A percentile compares a stretch with the other conserved stretches of the same genome.
phyloP scores from a whole-genome alignment of 257 asterid genomes.

The Salvia rosmarinus region DNA sequence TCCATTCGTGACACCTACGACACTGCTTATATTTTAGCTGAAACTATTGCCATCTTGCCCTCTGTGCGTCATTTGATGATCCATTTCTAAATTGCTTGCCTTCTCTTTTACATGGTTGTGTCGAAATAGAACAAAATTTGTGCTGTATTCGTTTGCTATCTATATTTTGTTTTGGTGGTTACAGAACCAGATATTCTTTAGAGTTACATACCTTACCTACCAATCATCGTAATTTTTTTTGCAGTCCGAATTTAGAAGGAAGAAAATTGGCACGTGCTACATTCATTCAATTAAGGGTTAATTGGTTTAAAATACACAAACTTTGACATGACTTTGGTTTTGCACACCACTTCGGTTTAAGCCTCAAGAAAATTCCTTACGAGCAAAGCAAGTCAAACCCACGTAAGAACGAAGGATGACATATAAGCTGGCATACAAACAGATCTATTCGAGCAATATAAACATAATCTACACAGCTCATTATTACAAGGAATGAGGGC shows the following conservation, averaged over 20 bases:
- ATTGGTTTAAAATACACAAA: too few species aligned
- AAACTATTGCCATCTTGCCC: constrained; percentile 23
- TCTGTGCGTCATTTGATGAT: neutral
- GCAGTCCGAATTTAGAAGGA: too few species aligned
- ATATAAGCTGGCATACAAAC: neutral
- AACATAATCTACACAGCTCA: neutral
- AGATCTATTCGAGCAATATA: neutral
- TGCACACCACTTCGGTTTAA: too few species aligned
- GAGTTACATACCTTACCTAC: neutral
- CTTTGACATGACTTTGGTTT: too few species aligned
- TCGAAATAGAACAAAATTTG: neutral
- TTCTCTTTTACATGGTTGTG: neutral
- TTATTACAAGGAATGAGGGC: neutral
- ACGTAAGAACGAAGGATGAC: neutral
- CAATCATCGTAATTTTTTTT: too few species aligned
- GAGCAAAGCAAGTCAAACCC: neutral
- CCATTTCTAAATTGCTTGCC: neutral
- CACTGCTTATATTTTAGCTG: constrained; percentile 15
- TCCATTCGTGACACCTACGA: constrained; percentile 19
- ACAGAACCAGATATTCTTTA: neutral
- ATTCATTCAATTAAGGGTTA: too few species aligned
- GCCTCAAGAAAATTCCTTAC: neutral
- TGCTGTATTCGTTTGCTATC: neutral
- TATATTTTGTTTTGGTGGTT: neutral
- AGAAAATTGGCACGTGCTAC: too few species aligned